Conservation (phyloP, 495 filamentous ascomycete species). For the Venustampulla echinocandica region DNA sequence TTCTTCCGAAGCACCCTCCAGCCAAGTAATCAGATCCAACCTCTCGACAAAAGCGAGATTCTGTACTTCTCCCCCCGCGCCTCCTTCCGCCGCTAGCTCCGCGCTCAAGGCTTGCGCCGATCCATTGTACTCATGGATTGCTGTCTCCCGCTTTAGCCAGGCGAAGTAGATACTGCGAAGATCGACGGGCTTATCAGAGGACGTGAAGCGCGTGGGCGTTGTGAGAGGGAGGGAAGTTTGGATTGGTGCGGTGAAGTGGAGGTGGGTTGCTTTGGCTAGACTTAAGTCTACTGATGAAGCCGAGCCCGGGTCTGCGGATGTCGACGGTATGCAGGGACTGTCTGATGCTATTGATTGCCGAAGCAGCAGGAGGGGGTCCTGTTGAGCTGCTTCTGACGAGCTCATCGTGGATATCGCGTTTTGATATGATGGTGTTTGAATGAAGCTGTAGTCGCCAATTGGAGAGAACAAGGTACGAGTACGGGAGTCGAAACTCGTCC, state of each 20-base stretch:
- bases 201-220: conserved; percentile 75
- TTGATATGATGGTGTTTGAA: background rate
- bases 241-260: conserved; percentile 60
- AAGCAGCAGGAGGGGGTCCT: conserved; percentile 70
- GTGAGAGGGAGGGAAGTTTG: conserved; percentile 64
- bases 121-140: conserved; percentile 82
- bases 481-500: background rate
- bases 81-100: conserved; percentile 52
- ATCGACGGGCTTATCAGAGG: conserved; percentile 63
- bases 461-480: background rate
- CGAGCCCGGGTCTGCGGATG: conserved; percentile 31
- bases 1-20: conserved; percentile 81
- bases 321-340: conserved; percentile 55
- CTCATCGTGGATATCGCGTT: conserved; percentile 10
- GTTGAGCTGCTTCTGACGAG: conserved; percentile 31
- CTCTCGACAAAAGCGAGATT: conserved; percentile 85
- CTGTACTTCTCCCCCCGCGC: conserved; percentile 54
- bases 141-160: conserved; percentile 82
- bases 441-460: background rate
- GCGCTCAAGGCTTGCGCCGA: conserved; percentile 74
- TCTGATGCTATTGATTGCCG: conserved; percentile 66
- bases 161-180: conserved; percentile 92
- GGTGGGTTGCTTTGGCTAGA: conserved; percentile 71
- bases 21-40: conserved; percentile 81
- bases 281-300: conserved; percentile 31